Percentiles rank a stretch among this genome's conserved stretches.
Evolutionary conservation across 495 filamentous ascomycete species (phyloP).

Genomic region (Glarea lozoyensis): DNA sequence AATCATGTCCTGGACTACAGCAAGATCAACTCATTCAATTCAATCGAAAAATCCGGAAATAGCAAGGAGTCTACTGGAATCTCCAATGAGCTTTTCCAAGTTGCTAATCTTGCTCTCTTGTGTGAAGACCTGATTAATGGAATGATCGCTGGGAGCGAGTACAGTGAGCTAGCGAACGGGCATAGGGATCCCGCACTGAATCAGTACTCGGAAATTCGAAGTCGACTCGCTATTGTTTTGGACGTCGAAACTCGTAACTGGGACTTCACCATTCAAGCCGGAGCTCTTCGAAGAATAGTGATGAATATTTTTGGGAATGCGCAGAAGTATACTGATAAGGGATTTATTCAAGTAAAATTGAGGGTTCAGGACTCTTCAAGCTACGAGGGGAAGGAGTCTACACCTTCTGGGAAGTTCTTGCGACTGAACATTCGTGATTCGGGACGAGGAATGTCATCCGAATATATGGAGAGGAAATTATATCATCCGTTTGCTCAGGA

Average conservation of each 20-base stretch:
- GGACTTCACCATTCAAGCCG: slow-evolving; percentile 34
- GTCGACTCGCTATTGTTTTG: slow-evolving; percentile 8
- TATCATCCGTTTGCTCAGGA: slow-evolving; percentile 62
- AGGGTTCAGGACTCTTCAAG: not conserved
- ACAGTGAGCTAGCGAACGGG: slow-evolving; percentile 11
- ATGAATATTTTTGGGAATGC: slow-evolving; percentile 80
- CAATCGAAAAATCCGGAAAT: no score
- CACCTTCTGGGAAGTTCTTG: slow-evolving; percentile 10
- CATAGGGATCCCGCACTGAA: slow-evolving; percentile 7
- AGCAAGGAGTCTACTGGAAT: slow-evolving; percentile 7
- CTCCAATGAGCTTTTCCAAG: no score
- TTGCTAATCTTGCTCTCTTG: slow-evolving; percentile 8
- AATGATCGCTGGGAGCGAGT: slow-evolving; percentile 39
- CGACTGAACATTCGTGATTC: slow-evolving; percentile 13
- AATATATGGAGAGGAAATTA: slow-evolving; percentile 53
- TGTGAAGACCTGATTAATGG: slow-evolving; percentile 45
- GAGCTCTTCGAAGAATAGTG: slow-evolving; percentile 55
- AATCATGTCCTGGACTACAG: slow-evolving; percentile 61
- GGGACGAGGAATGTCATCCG: slow-evolving; percentile 51
- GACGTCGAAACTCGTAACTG: slow-evolving; percentile 18
- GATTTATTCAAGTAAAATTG: slow-evolving; percentile 42
- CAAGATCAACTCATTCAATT: slow-evolving; percentile 34
- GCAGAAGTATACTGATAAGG: slow-evolving; percentile 64
- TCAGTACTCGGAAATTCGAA: not conserved
- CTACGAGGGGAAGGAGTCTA: not conserved